phyloP scores from a whole-genome alignment of 331 rosid genomes.

The Arachis monticola region DNA sequence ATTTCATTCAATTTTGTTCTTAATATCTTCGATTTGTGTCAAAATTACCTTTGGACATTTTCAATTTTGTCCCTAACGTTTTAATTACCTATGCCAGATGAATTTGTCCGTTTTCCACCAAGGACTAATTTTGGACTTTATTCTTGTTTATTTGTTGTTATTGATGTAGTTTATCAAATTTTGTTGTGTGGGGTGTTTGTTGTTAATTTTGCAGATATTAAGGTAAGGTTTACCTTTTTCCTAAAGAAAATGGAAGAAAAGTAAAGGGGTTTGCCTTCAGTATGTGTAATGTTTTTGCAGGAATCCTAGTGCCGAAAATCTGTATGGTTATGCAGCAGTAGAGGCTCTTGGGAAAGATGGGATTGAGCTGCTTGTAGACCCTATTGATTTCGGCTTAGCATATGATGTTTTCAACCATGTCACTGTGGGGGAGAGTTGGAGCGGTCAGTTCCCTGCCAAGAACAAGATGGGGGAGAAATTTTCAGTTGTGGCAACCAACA shows the following conservation, averaged over 20 bases:
- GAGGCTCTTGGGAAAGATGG: conserved; percentile 75
- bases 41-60: too few relatives aligned
- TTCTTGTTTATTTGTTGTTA: not conserved
- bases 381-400: conserved; percentile 55
- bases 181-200: not conserved
- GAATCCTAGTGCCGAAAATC: conserved; percentile 77
- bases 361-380: conserved; percentile 60
- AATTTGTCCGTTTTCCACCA: not conserved
- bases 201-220: not conserved
- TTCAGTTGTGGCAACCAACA: conserved; percentile 51
- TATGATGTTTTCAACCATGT: conserved; percentile 56
- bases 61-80: too few relatives aligned
- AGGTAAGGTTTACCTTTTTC: not conserved
- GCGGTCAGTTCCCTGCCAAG: conserved; percentile 79
- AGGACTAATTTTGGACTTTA: not conserved
- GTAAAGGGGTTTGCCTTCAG: conserved; percentile 32
- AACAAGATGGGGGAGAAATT: conserved; percentile 72
- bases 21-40: too few relatives aligned
- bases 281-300: conserved; percentile 48
- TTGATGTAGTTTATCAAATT: conserved; percentile 21
- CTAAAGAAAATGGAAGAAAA: too few relatives aligned
- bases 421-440: conserved; percentile 76
- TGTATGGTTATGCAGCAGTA: conserved; percentile 73
- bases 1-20: too few relatives aligned
- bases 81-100: too few relatives aligned